Base-by-base conservation (phyloP, 768 basidiomycete genomes). In the Strobilomyces confusus region DNA sequence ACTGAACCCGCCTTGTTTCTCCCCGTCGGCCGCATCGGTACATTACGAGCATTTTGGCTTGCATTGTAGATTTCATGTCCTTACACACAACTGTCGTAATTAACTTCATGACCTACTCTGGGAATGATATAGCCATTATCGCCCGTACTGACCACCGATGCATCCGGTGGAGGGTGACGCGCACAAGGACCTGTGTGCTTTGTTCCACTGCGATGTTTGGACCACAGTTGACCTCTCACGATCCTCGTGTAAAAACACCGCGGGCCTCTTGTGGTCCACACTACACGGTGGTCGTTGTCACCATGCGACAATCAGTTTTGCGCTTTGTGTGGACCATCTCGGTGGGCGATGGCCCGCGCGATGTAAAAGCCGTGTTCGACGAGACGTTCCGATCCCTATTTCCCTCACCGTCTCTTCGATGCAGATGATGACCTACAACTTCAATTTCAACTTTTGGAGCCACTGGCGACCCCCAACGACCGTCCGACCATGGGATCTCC, bases 391-490 rank as follows among this genome's bases (percentile, higher is more conserved):
- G 15, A 22, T 43, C 34, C 12, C 13, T 19, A 1, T 5, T 9
- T 22, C 1, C 15, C 40, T 36, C 37, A 4, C 22, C 29, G 14
- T 13, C 36, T 14, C 34, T 40, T 41, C 13, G 13, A 23, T 26
- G 14, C 9, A 19, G 13, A 50, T 14, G 0, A 63, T 62, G 61
- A n/a, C n/a, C n/a, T n/a, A n/a, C n/a, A n/a, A n/a, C 34, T 46
- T n/a, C n/a, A n/a, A n/a, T 30, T 12, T 36, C 9, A 26, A 60
- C 22, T 9, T 7, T 0, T 20, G 11, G 0, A 41, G 37, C 33
- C 13, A 20, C 19, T 63, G 49, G 61, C 1, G 17, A 11, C 29
- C 34, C 9, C 62, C 61, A 1, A 5, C 30, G 19, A 47, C 61
- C 9, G 40, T 53, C 13, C 17, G 30, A 2, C 61, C 54, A 1